phyloP scores from a whole-genome alignment of 208 protist species.

The Vickermania ingenoplastis region DNA sequence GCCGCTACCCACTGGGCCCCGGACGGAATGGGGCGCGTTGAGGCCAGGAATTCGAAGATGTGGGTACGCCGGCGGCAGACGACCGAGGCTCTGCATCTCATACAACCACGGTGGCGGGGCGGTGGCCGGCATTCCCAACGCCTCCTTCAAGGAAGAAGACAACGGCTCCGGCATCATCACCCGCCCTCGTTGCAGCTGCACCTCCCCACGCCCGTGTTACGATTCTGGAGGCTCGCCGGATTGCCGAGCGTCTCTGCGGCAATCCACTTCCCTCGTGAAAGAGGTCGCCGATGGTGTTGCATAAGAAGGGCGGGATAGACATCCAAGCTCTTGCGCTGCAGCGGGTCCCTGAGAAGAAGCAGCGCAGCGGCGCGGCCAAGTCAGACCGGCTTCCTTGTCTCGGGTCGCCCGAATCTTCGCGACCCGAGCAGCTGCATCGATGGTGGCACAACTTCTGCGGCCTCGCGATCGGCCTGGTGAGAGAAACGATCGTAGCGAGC shows the following conservation, averaged over 20 bases:
- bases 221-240: slow-evolving; percentile 18
- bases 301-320: slow-evolving; percentile 53
- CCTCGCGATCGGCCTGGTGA: slow-evolving; percentile 92
- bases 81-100: slow-evolving; percentile 98
- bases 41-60: slow-evolving; percentile 96
- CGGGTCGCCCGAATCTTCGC: slow-evolving; percentile 96
- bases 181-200: no score
- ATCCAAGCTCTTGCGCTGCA: slow-evolving; percentile 77
- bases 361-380: slow-evolving; percentile 94
- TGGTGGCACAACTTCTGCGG: slow-evolving; percentile 91
- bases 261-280: slow-evolving; percentile 97
- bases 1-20: slow-evolving; percentile 93
- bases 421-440: slow-evolving; percentile 90
- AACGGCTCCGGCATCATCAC: slow-evolving; percentile 72
- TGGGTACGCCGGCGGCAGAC: slow-evolving; percentile 97
- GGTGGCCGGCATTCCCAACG: slow-evolving; percentile 93
- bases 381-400: slow-evolving; percentile 96
- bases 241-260: slow-evolving; percentile 13
- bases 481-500: slow-evolving; percentile 96
- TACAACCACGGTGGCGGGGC: slow-evolving; percentile 98
- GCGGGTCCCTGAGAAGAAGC: slow-evolving; percentile 98
- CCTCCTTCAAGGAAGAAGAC: slow-evolving; percentile 86
- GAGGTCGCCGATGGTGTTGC: slow-evolving; percentile 77
- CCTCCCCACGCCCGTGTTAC: neutral
- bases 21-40: slow-evolving; percentile 97